Evolutionary conservation across 805 yeast genomes (phyloP).

Genomic region (Saccharomyces eubayanus): DNA sequence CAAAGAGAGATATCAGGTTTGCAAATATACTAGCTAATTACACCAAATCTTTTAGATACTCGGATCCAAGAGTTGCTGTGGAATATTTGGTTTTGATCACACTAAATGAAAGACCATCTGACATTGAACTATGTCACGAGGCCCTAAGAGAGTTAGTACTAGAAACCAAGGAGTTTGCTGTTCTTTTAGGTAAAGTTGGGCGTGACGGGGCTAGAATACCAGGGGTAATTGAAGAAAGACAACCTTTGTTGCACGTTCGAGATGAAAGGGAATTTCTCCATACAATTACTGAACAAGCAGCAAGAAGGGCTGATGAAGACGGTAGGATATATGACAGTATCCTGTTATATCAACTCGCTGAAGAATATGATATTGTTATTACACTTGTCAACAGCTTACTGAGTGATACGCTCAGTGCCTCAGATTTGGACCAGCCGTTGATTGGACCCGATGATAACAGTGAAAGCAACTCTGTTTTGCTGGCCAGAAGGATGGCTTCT

Average conservation of each 20-base stretch:
- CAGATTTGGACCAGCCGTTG: constrained; percentile 58
- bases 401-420: constrained; percentile 66
- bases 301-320: constrained; percentile 80
- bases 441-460: constrained; percentile 31
- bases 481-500: constrained; percentile 30
- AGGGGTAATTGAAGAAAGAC: constrained; percentile 76
- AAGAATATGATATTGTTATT: constrained; percentile 77
- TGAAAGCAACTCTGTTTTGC: constrained; percentile 36
- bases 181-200: constrained; percentile 75
- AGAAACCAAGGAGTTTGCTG: constrained; percentile 75
- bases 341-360: constrained; percentile 76
- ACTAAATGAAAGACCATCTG: constrained; percentile 39
- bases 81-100: constrained; percentile 75
- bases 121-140: constrained; percentile 57
- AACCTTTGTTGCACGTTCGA: constrained; percentile 50
- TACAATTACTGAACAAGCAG: constrained; percentile 76
- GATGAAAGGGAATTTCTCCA: constrained; percentile 54
- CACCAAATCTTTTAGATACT: constrained; percentile 70
- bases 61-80: constrained; percentile 87
- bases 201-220: constrained; percentile 69
- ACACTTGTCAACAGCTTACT: constrained; percentile 63
- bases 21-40: constrained; percentile 69
- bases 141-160: constrained; percentile 76
- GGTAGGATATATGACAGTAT: constrained; percentile 83
- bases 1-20: constrained; percentile 36